Evolutionary conservation across 192 early-diverging fungal species (phyloP), one percentile per base, ranked within the genome.

Genomic region (Piromyces finnis): DNA sequence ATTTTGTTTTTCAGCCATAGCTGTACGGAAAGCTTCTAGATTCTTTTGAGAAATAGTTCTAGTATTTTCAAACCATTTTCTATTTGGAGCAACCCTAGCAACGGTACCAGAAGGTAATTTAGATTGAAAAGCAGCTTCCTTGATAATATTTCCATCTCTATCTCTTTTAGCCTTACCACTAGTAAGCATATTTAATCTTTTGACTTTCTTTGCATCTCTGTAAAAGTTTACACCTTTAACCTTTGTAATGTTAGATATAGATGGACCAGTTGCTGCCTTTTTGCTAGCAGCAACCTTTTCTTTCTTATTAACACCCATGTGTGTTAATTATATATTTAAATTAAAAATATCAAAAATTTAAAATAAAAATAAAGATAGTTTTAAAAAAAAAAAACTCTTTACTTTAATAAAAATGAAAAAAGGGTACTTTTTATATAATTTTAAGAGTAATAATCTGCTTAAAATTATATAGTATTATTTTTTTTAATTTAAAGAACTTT

Each of bases 31-130:
- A 83, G 89, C 90, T 82, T 93, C 93, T 78, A 99, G 90, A 82
- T 94, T 93, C 84, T 97, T 94, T 83, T 97, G 95, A 0, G 95
- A 95, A 82, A 99, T 96, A 26, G 97, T 96, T 32, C 97, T 88
- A 26, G 97, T 99, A 87, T 99, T 99, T 81, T 93, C 95, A 83
- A 98, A 99, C 96, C 96, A 99, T 82, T 93, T 92, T 86, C 97
- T 89, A 87, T 99, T 95, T 78, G 96, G 94, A 81, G 93, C 94
- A 15, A 99, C 93, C 82, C 96, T 91, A 22, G 94, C 95, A 27
- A 90, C 85, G 17, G 91, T 87, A 5, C 92, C 94, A 26, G 92
- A 89, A 27, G 87, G 81, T 77, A 89, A 81, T 77, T 88, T 87
- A 80, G 88, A 91, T 90, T 99, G 97, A 84, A 92, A 99, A 29